Evolutionary conservation across 345 rosid genomes (phyloP).

Genomic region (Balakata baccata): DNA sequence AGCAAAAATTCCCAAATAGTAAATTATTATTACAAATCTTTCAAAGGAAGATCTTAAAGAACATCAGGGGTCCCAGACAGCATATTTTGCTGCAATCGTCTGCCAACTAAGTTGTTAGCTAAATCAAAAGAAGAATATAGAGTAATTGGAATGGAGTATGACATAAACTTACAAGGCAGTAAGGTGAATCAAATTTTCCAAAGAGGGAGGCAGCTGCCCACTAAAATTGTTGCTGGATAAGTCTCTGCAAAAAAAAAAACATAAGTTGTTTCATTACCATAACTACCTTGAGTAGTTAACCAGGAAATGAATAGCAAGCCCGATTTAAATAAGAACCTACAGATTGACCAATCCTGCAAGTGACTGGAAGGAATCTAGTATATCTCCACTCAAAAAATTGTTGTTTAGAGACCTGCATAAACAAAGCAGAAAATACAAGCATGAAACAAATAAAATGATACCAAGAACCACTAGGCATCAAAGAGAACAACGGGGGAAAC

Average conservation of each 20-base stretch:
- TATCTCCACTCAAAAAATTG: slow-evolving; percentile 76
- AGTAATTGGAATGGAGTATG: not conserved
- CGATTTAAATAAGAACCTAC: slow-evolving; percentile 50
- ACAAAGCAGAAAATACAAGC: slow-evolving; percentile 8
- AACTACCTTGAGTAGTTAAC: slow-evolving; percentile 13
- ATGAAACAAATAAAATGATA: slow-evolving; percentile 3
- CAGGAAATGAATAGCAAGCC: not conserved
- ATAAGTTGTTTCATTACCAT: slow-evolving; percentile 23
- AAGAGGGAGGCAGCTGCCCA: slow-evolving; percentile 75
- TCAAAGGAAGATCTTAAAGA: slow-evolving; percentile 76
- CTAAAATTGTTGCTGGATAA: slow-evolving; percentile 78
- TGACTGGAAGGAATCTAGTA: slow-evolving; percentile 73
- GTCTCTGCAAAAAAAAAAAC: slow-evolving; percentile 64
- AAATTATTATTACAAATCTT: slow-evolving; percentile 58
- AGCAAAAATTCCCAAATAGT: not conserved
- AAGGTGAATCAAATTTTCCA: slow-evolving; percentile 51
- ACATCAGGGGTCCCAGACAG: slow-evolving; percentile 84
- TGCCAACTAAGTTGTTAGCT: slow-evolving; percentile 48
- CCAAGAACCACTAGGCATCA: slow-evolving; percentile 16
- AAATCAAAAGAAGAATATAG: slow-evolving; percentile 3
- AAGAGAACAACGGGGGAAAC: slow-evolving; percentile 1
- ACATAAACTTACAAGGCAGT: slow-evolving; percentile 69
- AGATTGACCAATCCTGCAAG: slow-evolving; percentile 73
- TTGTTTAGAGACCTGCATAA: slow-evolving; percentile 74
- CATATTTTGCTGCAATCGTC: slow-evolving; percentile 84